Evolutionary conservation across 805 yeast species (phyloP).

Genomic region (Saccharomycopsis fodiens): DNA sequence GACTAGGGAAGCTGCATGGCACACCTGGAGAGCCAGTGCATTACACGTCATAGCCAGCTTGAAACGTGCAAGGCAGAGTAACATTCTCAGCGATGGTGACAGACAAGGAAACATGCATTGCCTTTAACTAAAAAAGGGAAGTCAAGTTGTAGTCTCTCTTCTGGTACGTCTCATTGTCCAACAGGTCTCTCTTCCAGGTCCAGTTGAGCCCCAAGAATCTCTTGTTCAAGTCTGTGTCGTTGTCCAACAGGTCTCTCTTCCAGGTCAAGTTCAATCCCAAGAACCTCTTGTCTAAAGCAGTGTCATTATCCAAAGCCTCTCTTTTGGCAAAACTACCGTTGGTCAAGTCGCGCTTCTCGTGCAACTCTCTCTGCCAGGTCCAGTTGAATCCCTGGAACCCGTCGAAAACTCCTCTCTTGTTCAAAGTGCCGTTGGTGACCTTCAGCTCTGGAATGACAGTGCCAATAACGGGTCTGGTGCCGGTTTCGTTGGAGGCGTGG

Average conservation of each 20-base stretch:
- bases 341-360: neutral
- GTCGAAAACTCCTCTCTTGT: conserved; percentile 8
- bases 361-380: conserved; percentile 6
- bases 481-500: neutral
- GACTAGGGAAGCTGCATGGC: too few species aligned
- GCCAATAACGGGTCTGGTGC: neutral
- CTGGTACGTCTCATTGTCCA: neutral
- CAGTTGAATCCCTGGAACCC: conserved; percentile 8
- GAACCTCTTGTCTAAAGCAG: conserved; percentile 1
- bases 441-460: neutral
- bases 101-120: neutral
- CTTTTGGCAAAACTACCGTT: conserved; percentile 3
- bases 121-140: neutral
- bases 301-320: neutral
- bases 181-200: neutral
- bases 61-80: too few species aligned
- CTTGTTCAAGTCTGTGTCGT: neutral
- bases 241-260: neutral
- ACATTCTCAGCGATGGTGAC: too few species aligned
- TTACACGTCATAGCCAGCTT: too few species aligned
- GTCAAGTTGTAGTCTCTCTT: neutral
- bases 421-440: neutral
- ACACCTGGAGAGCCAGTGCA: too few species aligned
- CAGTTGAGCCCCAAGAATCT: neutral
- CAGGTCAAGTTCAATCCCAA: conserved; percentile 8